These are phyloP conservation scores for Plantago lanceolata DNA, from an alignment of 305 asterid genomes.

Conservation along the genomic window DNA sequence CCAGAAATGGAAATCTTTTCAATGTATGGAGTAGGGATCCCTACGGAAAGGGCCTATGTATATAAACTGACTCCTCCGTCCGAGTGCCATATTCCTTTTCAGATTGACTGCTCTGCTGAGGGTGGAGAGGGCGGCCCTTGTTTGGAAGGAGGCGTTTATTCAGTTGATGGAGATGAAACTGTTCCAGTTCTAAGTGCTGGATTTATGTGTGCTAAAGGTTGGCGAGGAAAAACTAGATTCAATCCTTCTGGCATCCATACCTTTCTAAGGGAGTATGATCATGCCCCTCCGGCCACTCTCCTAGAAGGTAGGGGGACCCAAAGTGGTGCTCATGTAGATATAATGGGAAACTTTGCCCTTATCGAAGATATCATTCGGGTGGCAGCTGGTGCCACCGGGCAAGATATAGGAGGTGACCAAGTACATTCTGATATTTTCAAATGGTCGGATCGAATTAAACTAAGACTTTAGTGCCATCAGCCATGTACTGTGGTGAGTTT, in stretches of 20 bases:
- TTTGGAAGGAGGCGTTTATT: conserved; percentile 59
- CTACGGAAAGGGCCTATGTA: conserved; percentile 74
- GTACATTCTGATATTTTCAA: conserved; percentile 66
- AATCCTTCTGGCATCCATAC: conserved; percentile 72
- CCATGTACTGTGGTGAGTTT: conserved; percentile 34
- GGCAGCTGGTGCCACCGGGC: conserved; percentile 74
- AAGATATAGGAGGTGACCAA: conserved; percentile 72
- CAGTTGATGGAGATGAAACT: conserved; percentile 78
- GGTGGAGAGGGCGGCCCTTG: conserved; percentile 52
- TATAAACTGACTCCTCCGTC: conserved; percentile 56
- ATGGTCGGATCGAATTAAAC: conserved; percentile 70
- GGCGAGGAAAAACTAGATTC: conserved; percentile 80
- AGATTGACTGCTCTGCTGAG: conserved; percentile 72
- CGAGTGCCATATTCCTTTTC: conserved; percentile 81
- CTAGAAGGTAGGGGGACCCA: conserved; percentile 88
- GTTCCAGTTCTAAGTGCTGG: conserved; percentile 80
- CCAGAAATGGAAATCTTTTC: conserved; percentile 80
- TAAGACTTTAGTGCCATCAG: conserved; percentile 38
- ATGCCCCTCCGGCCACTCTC: conserved; percentile 72
- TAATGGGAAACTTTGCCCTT: conserved; percentile 81
- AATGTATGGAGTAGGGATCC: conserved; percentile 83
- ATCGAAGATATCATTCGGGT: conserved; percentile 71
- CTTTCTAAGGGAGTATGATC: conserved; percentile 59
- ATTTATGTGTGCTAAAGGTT: conserved; percentile 77
- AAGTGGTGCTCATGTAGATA: conserved; percentile 87